Evolutionary conservation across 768 basidiomycete species (phyloP), one percentile per base, ranked within the genome.

Genomic region (Leccinellum luteum): DNA sequence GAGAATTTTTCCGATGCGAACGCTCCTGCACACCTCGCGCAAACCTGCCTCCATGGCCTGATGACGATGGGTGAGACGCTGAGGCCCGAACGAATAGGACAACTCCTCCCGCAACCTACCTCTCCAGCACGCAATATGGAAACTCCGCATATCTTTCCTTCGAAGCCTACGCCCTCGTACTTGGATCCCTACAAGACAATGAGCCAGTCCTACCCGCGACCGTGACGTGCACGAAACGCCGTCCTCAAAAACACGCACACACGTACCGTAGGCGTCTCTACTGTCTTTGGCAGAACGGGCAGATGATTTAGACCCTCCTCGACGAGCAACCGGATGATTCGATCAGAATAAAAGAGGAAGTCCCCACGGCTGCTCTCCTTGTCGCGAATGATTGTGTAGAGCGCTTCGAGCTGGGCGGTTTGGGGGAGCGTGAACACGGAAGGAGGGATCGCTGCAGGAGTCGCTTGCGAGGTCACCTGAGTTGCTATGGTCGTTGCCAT

Each of bases 41-140:
- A 99, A 78, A 38, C 96, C 97, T 13, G 92, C 92, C 75, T 99
- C 96, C 96, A 99, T 99, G 2, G 95, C 94, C 90, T 94, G 57
- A n/a, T 21, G 15, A 47, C 2, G 52, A 38, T 3, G 21, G 43
- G 23, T 54, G 45, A 56, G 52, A 38, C 34, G 4, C 25, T 4
- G 25, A 43, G 31, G 23, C 45, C 12, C 14, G 32, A 23, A 30
- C 41, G 9, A 14, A 25, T 14, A 12, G 14, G 28, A 19, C 13
- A 6, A 7, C 4, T 32, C 19, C n/a, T n/a, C 6, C 23, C 21
- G 21, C n/a, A 17, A 64, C 78, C 52, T 65, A 88, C 89, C 85
- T 96, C 93, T 62, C 96, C 96, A 8, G 94, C 94, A 15, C 96
- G 81, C 66, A 98, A 80, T 66, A 98, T 98, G 5, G 92, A 94